Base-by-base conservation (phyloP, 257 asterid species). In the Solanum commersonii region DNA sequence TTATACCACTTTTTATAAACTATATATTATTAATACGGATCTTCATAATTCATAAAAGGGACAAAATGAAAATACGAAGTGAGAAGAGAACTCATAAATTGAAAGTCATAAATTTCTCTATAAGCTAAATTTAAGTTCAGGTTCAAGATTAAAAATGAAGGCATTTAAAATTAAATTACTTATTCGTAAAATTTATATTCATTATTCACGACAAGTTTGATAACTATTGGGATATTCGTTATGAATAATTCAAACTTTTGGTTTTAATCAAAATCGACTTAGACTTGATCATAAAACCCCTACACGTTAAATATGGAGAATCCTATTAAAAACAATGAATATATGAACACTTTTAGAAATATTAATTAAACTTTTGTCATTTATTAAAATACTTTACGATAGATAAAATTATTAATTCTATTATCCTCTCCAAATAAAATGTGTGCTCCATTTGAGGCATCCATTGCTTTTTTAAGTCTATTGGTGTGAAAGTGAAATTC, bases 381-480 rank as follows among this genome's bases (percentile, higher is more conserved):
- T 46, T 46, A 46, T 46, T 46, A 46, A 46, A 46, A 46, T 46
- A 46, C 7, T 13, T 14, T 46, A 46, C 20, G 7, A 46, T 46
- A 46, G 20, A 46, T 46, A 46, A 46, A 46, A 46, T 46, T 46
- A 13, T 46, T 2, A 46, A 14, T 49, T 49, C 3, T 46, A 46
- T 46, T 46, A 46, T 46, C 18, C 18, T 49, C 60, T 15, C 60
- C 22, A 15, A 49, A 49, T 49, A 14, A 46, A 49, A 49, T 49
- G 60, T 49, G 60, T 49, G 8, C 60, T 49, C 59, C 59, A 49
- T 49, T 49, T 93, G 78, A 94, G 96, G 88, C 95, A 94, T 89
- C 95, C 96, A 5, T 93, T 92, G 70, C 95, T 92, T 35, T 35
- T 94, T 94, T 90, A 94, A 94, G 89, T 89, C 94, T 20, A 93